These are phyloP conservation scores for Russula sp. DNA, from an alignment of 768 basidiomycete species.

Conservation along the genomic window DNA sequence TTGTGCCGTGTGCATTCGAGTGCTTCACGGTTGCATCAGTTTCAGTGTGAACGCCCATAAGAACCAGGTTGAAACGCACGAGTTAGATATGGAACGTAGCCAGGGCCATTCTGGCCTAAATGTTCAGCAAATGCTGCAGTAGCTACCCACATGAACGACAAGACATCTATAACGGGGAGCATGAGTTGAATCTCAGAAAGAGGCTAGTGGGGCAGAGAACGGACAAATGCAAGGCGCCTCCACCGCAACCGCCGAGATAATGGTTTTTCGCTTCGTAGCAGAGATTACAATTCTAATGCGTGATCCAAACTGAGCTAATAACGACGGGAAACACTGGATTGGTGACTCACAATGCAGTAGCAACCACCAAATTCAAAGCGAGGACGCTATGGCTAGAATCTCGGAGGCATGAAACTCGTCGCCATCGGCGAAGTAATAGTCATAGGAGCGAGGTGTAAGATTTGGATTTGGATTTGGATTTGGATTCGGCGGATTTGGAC, in stretches of 20 bases:
- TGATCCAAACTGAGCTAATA: neutral
- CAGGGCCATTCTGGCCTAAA: neutral
- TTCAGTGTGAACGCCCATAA: neutral
- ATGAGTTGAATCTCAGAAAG: neutral
- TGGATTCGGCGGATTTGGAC: too few relatives aligned
- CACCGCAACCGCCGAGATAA: constrained; percentile 18
- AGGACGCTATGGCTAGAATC: constrained; percentile 6
- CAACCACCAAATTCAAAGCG: constrained; percentile 4
- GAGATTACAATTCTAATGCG: constrained; percentile 8
- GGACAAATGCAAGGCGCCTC: constrained; percentile 20
- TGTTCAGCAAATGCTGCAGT: constrained; percentile 13
- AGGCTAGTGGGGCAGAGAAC: neutral
- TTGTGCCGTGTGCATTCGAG: constrained; percentile 6
- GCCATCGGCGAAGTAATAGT: neutral
- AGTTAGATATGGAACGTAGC: neutral
- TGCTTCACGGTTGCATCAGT: constrained; percentile 9
- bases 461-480: neutral
- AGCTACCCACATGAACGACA: constrained; percentile 20
- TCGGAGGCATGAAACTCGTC: neutral
- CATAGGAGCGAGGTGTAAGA: neutral
- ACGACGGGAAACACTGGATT: neutral
- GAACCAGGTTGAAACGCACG: neutral
- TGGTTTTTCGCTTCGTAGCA: constrained; percentile 6
- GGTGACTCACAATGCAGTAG: constrained; percentile 5
- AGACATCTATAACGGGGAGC: neutral